Percentiles rank a stretch among this genome's conserved stretches.
Conservation (phyloP, 768 basidiomycete species). For the Sarcodon aspratus region DNA sequence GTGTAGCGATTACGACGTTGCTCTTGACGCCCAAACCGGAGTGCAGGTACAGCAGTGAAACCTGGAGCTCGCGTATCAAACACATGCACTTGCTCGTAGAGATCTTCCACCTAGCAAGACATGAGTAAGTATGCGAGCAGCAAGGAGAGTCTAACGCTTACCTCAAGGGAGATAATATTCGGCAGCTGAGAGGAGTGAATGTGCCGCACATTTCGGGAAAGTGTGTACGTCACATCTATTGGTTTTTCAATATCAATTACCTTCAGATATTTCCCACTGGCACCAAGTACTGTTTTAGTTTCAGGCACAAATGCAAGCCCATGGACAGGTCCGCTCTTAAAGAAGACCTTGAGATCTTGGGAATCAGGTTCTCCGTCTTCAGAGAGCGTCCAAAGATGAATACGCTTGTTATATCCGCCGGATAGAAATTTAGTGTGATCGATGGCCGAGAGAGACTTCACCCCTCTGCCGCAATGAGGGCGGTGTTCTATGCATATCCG, state of each 20-base stretch:
- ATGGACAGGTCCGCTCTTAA: slow-evolving; percentile 16
- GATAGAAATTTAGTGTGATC: slow-evolving; percentile 30
- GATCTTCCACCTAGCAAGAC: slow-evolving; percentile 30
- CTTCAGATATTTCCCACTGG: slow-evolving; percentile 11
- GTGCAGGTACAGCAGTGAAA: slow-evolving; percentile 27
- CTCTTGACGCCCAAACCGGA: slow-evolving; percentile 32
- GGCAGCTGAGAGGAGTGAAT: slow-evolving; percentile 2
- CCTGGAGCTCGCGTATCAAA: slow-evolving; percentile 31
- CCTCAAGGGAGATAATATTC: slow-evolving; percentile 35
- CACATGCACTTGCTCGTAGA: slow-evolving; percentile 36
- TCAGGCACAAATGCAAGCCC: slow-evolving; percentile 24
- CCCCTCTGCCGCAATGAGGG: slow-evolving; percentile 17
- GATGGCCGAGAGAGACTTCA: slow-evolving; percentile 32
- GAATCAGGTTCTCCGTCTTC: slow-evolving; percentile 13
- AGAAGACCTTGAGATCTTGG: slow-evolving; percentile 15
- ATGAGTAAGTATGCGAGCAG: slow-evolving; percentile 6
- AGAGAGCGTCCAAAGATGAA: slow-evolving; percentile 27
- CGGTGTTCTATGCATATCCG: slow-evolving; percentile 6
- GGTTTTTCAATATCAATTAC: too few relatives aligned
- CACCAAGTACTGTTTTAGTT: not conserved
- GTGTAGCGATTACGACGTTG: slow-evolving; percentile 15
- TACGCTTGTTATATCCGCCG: slow-evolving; percentile 34
- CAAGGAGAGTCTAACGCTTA: slow-evolving; percentile 15
- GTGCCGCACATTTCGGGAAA: not conserved
- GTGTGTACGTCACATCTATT: too few relatives aligned